phyloP scores from a whole-genome alignment of 2,329 filamentous ascomycete genomes.

The Meredithiella fracta region DNA sequence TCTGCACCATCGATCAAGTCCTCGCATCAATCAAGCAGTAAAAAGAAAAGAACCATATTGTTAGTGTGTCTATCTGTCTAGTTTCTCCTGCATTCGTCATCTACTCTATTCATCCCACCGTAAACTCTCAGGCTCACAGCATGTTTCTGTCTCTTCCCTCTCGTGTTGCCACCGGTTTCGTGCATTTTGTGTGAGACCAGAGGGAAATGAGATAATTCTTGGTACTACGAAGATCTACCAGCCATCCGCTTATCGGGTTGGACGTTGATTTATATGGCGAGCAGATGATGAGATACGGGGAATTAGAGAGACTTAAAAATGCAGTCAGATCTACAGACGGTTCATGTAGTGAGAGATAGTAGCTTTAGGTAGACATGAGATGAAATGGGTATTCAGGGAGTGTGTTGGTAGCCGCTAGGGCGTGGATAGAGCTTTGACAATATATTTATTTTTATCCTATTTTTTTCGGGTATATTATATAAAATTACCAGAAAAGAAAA shows the following conservation, averaged over 20 bases:
- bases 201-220: not conserved
- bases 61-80: too few relatives aligned
- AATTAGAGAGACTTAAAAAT: not conserved
- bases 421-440: too few relatives aligned
- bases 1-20: too few relatives aligned
- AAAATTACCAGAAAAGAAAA: too few relatives aligned
- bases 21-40: not conserved
- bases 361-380: too few relatives aligned
- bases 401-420: too few relatives aligned
- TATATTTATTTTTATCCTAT: too few relatives aligned
- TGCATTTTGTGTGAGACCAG: not conserved
- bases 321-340: not conserved
- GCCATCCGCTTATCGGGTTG: not conserved
- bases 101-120: not conserved
- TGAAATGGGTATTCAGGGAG: too few relatives aligned
- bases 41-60: not conserved
- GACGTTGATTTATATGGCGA: not conserved
- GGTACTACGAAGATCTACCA: not conserved
- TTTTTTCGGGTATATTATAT: too few relatives aligned
- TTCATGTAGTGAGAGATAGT: too few relatives aligned
- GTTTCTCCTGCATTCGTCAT: too few relatives aligned
- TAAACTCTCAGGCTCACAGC: not conserved
- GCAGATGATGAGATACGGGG: not conserved
- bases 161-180: not conserved
- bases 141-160: constrained; percentile 1